phyloP scores from a whole-genome alignment of 1,284 basidiomycete genomes.

The Cryptococcus amylolentus region DNA sequence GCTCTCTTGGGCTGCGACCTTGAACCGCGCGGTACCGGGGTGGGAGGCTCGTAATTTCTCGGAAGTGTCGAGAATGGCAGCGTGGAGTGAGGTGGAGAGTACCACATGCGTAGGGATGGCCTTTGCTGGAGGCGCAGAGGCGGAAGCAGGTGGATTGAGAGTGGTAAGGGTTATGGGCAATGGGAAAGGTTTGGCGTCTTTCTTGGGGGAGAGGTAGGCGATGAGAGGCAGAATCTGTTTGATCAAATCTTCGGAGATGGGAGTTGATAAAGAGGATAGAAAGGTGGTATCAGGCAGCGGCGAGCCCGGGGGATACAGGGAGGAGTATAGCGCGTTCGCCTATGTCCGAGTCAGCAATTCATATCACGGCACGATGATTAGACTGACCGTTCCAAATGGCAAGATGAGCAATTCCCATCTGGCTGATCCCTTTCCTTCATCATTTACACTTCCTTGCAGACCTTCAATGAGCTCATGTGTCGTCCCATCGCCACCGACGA shows the following conservation, averaged over 20 bases:
- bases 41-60: constrained; percentile 66
- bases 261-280: background rate
- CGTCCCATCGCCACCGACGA: constrained; percentile 87
- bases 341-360: constrained; percentile 1
- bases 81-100: constrained; percentile 67
- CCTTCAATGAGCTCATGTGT: constrained; percentile 76
- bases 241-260: background rate
- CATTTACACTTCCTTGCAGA: background rate
- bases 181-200: constrained; percentile 36
- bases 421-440: background rate
- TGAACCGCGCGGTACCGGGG: constrained; percentile 79
- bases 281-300: constrained; percentile 39
- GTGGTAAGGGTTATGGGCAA: constrained; percentile 62
- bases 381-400: constrained; percentile 68
- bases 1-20: constrained; percentile 75
- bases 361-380: background rate
- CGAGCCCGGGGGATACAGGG: constrained; percentile 33
- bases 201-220: constrained; percentile 2
- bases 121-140: constrained; percentile 62
- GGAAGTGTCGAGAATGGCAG: constrained; percentile 75
- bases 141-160: constrained; percentile 46
- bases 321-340: constrained; percentile 83
- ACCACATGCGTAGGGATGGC: constrained; percentile 50
- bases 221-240: constrained; percentile 6
- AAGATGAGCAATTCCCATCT: constrained; percentile 49